A percentile compares a stretch with the other conserved stretches of the same genome.
These are phyloP conservation scores for Ambrosia hybrid DNA, from an alignment of 140 eudicot genomes.

Conservation along the genomic window DNA sequence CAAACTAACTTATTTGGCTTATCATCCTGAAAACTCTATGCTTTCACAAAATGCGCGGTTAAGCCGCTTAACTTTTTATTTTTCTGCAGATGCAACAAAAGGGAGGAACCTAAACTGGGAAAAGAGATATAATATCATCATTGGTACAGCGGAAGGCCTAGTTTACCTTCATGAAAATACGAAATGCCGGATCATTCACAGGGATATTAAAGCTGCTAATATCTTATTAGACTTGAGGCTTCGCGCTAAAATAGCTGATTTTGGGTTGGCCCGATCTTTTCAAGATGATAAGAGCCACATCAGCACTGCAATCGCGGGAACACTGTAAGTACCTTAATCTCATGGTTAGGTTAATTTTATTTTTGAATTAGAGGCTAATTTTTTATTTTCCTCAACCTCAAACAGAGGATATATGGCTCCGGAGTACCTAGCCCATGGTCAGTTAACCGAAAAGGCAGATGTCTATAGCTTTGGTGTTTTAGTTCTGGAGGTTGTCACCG, in stretches of 20 bases:
- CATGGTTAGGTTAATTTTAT: neutral
- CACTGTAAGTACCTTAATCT: constrained; percentile 50
- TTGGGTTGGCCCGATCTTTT: constrained; percentile 77
- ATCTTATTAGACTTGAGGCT: constrained; percentile 62
- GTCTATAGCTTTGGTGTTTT: constrained; percentile 84
- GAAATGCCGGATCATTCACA: constrained; percentile 66
- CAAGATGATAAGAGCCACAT: constrained; percentile 74
- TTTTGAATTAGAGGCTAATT: neutral
- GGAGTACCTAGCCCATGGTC: constrained; percentile 81
- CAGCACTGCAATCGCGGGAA: constrained; percentile 84
- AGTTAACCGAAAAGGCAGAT: constrained; percentile 75
- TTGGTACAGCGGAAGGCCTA: constrained; percentile 82
- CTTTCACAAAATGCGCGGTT: neutral
- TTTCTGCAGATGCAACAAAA: constrained; percentile 46
- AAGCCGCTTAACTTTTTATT: neutral
- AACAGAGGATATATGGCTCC: constrained; percentile 89
- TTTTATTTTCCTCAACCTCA: neutral
- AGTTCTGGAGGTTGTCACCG: constrained; percentile 62
- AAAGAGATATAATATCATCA: constrained; percentile 63
- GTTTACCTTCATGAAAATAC: constrained; percentile 81
- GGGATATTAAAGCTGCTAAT: constrained; percentile 82
- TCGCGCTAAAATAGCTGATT: constrained; percentile 83
- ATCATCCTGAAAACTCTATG: neutral
- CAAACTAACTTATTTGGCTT: neutral
- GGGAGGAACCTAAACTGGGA: constrained; percentile 69